Evolutionary conservation across 352 stramenopile species (phyloP), one percentile per base, ranked within the genome.

Genomic region (Pythium aphanidermatum): DNA sequence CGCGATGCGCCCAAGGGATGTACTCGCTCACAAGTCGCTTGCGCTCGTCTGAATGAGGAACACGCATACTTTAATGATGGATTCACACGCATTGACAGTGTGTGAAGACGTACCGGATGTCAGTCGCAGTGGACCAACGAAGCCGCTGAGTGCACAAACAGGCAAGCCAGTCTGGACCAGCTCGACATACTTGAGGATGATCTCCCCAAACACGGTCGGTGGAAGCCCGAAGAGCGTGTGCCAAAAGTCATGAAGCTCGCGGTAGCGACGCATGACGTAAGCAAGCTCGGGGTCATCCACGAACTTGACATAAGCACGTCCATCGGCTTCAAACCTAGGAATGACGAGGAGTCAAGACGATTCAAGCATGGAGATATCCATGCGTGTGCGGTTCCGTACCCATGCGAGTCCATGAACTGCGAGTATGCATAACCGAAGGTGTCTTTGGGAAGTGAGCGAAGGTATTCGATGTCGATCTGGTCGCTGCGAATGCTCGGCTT

Each of bases 151-250:
- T n/a, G 95, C 88, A 28, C 83, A 88, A 29, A 98, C 76, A 1
- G 96, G 96, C 37, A 99, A 67, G 25, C 86, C 83, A 1, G 93
- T 98, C 63, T 99, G 95, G 38, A 95, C 84, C 45, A 98, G 74
- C 68, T 99, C 96, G 26, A 99, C 83, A 72, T 93, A 98, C 65
- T 99, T 99, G 33, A 99, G 79, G 20, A 79, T 86, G 51, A 99
- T 80, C 68, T 99, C 96, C 36, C 95, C 96, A 49, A 97, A 66
- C 2, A 98, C 89, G 5, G 90, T 98, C 11, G 96, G 92, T 17
- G 96, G 96, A 21, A 99, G 61, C 5, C 69, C 88, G 32, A 88
- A 98, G 11, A 99, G 70, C 41, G 86, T 92, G 75, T 99, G 96
- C 86, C 87, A 98, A 62, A 97, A 98, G 69, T 99, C 96, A 61